Conservation (phyloP, 768 basidiomycete species). For the Tulasnella sp. region DNA sequence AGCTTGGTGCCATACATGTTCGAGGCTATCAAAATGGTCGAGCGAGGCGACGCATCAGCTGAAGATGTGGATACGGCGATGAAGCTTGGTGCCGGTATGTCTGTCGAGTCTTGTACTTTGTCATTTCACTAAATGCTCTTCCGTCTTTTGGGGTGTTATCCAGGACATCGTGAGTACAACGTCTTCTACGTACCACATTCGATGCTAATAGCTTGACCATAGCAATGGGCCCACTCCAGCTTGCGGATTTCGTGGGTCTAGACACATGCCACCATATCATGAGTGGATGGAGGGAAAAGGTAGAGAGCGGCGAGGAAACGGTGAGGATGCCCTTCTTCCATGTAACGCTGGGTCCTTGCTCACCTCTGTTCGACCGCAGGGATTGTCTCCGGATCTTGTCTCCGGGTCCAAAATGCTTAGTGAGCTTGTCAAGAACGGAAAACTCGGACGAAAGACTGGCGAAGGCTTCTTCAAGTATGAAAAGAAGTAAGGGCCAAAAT, state of each 20-base stretch:
- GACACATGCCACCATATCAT: slow-evolving; percentile 27
- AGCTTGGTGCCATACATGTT: slow-evolving; percentile 32
- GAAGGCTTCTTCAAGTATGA: slow-evolving; percentile 30
- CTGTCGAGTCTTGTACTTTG: not conserved
- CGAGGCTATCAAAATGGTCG: slow-evolving; percentile 33
- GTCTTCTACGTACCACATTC: not conserved
- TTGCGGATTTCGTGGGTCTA: slow-evolving; percentile 32
- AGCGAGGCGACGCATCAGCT: slow-evolving; percentile 32
- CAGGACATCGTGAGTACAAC: slow-evolving; percentile 7
- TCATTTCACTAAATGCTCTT: not conserved
- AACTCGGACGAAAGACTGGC: slow-evolving; percentile 31
- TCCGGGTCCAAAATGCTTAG: slow-evolving; percentile 27
- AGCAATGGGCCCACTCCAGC: slow-evolving; percentile 28
- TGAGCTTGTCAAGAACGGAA: slow-evolving; percentile 29
- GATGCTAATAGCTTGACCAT: not conserved
- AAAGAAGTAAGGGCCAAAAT: no score
- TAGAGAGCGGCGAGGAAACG: slow-evolving; percentile 23
- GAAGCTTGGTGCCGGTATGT: slow-evolving; percentile 34
- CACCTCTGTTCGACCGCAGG: not conserved
- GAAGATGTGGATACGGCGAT: slow-evolving; percentile 34
- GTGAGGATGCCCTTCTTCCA: not conserved
- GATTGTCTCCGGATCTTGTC: slow-evolving; percentile 19
- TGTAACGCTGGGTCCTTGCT: not conserved
- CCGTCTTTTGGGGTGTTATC: no score
- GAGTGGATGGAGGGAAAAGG: slow-evolving; percentile 30